These are phyloP conservation scores for Polytolypa hystricis DNA, from an alignment of 2,329 filamentous ascomycete genomes.

Conservation along the genomic window DNA sequence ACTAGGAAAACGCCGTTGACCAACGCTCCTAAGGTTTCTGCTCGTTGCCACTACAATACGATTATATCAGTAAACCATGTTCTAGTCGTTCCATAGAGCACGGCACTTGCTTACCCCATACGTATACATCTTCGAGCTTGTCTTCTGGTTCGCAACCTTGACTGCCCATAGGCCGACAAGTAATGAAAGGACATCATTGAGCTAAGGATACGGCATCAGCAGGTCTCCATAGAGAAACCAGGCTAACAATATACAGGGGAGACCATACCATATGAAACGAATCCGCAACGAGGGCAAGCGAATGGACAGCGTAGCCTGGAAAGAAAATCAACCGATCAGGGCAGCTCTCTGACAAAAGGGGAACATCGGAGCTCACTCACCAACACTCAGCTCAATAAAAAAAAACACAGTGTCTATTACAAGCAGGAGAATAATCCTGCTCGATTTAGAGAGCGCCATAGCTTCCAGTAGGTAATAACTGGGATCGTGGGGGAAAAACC, in stretches of 20 bases:
- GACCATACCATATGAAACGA: constrained; percentile 86
- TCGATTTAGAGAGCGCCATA: constrained; percentile 87
- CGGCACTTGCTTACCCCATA: constrained; percentile 60
- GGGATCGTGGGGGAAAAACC: too few relatives aligned
- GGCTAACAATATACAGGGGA: neutral
- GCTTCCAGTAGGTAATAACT: too few relatives aligned
- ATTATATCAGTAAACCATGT: too few relatives aligned
- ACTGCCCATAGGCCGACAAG: constrained; percentile 93
- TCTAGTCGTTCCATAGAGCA: neutral
- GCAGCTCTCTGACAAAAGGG: neutral
- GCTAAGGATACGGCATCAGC: constrained; percentile 33
- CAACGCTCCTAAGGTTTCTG: constrained; percentile 89
- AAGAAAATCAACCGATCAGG: neutral
- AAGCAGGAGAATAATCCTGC: constrained; percentile 85
- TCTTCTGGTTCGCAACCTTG: constrained; percentile 70
- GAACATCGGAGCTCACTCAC: constrained; percentile 25
- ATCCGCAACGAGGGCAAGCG: constrained; percentile 86
- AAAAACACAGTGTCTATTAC: constrained; percentile 85
- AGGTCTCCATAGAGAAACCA: constrained; percentile 3
- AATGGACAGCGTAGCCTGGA: constrained; percentile 69
- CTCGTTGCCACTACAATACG: constrained; percentile 71
- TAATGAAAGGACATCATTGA: constrained; percentile 95
- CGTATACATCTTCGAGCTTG: constrained; percentile 77
- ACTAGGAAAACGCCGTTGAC: constrained; percentile 98
- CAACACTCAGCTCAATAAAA: constrained; percentile 72